phyloP scores from a whole-genome alignment of 495 filamentous ascomycete genomes.

The Hypoxylon rickii region DNA sequence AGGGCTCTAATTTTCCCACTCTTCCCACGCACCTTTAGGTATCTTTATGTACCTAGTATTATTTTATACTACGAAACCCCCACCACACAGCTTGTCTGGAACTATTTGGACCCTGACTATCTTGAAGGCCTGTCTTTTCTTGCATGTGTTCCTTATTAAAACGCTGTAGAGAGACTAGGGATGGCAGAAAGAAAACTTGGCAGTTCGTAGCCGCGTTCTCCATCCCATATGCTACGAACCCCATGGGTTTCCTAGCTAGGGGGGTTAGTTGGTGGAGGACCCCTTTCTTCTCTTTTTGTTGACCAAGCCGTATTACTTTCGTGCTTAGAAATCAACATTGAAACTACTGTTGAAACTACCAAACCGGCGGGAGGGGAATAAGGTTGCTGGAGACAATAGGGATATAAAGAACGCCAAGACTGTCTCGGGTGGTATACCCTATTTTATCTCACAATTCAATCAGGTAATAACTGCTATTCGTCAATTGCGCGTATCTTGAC shows the following conservation, averaged over 20 bases:
- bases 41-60: slow-evolving; percentile 9
- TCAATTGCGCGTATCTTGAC: background rate
- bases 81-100: slow-evolving; percentile 6
- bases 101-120: slow-evolving; percentile 25
- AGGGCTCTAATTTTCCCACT: slow-evolving; percentile 8
- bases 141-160: slow-evolving; percentile 22
- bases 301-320: slow-evolving; percentile 15
- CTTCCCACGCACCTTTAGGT: slow-evolving; percentile 16
- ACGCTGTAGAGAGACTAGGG: background rate
- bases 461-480: slow-evolving; percentile 15
- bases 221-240: slow-evolving; percentile 7
- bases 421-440: background rate
- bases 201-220: slow-evolving; percentile 5
- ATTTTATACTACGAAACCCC: no score
- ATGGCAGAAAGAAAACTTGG: slow-evolving; percentile 15
- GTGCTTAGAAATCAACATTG: slow-evolving; percentile 24
- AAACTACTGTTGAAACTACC: background rate
- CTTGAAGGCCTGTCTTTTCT: background rate
- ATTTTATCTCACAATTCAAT: slow-evolving; percentile 26
- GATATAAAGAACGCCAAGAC: slow-evolving; percentile 7
- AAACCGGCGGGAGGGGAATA: slow-evolving; percentile 7
- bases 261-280: background rate
- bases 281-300: slow-evolving; percentile 7
- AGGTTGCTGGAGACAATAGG: background rate
- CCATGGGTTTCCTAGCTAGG: background rate